phyloP scores from a whole-genome alignment of 2,329 filamentous ascomycete species.

The Lasiodiplodia hormozganensis region DNA sequence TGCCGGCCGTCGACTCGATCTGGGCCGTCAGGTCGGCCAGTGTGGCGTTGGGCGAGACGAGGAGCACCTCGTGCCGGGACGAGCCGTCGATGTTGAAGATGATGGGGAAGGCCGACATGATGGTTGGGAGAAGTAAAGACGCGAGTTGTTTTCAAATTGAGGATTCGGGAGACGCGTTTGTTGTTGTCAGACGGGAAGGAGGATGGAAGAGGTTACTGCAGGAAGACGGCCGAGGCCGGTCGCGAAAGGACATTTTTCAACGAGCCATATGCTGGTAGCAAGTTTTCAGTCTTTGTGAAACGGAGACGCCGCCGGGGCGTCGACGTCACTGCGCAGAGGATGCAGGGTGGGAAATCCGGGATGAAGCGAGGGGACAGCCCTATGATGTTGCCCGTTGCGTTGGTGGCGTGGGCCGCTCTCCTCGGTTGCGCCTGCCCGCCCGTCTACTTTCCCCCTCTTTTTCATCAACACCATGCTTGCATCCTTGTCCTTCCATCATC shows the following conservation, averaged over 20 bases:
- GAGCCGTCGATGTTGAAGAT: slow-evolving; percentile 46
- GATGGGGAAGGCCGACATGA: slow-evolving; percentile 36
- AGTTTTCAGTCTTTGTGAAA: slow-evolving; percentile 9
- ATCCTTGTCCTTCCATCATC: not conserved
- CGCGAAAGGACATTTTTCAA: not conserved
- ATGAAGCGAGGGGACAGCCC: slow-evolving; percentile 1
- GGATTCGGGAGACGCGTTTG: not conserved
- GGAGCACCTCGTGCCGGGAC: slow-evolving; percentile 42
- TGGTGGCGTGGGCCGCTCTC: not conserved
- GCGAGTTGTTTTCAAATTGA: not conserved
- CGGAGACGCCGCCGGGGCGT: not conserved
- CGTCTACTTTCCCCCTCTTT: not conserved
- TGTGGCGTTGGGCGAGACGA: slow-evolving; percentile 29
- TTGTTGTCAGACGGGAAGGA: not conserved
- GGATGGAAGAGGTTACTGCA: not conserved
- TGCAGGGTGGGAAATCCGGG: not conserved
- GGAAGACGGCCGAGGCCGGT: not conserved
- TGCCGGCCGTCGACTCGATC: slow-evolving; percentile 30
- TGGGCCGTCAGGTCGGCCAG: slow-evolving; percentile 29
- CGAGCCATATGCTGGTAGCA: not conserved
- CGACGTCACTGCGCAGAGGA: slow-evolving; percentile 21
- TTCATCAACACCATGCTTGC: not conserved
- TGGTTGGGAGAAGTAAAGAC: not conserved
- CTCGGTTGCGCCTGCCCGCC: slow-evolving; percentile 1
- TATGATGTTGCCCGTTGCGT: not conserved